These are phyloP conservation scores for Diaporthe sp. DNA, from an alignment of 2,329 filamentous ascomycete genomes.

Conservation along the genomic window DNA sequence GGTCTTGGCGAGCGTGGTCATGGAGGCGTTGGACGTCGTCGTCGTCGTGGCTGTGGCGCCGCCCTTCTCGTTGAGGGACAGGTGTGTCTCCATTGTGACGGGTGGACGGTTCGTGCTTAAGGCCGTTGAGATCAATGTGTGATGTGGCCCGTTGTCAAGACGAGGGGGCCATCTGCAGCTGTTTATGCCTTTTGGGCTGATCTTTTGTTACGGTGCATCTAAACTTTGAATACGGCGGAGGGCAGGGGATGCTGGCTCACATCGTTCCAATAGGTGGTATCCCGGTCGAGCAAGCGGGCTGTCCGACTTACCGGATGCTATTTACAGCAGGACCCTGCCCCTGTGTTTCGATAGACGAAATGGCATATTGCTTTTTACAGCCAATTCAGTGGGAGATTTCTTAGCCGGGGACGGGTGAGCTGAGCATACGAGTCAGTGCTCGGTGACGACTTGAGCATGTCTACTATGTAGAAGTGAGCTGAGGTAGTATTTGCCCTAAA, in stretches of 20 bases:
- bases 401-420: not conserved
- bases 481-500: not conserved
- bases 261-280: not conserved
- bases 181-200: conserved; percentile 2
- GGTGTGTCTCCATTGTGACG: not conserved
- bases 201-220: conserved; percentile 6
- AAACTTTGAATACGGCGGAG: conserved; percentile 12
- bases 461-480: not conserved
- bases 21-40: not conserved
- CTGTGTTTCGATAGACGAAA: conserved; percentile 31
- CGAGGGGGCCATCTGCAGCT: not conserved
- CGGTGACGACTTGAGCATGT: conserved; percentile 15
- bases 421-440: conserved; percentile 19
- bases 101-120: not conserved
- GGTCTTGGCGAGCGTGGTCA: conserved; percentile 11
- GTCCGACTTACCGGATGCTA: conserved; percentile 18
- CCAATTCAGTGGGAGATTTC: not conserved
- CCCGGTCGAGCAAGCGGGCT: conserved; percentile 1
- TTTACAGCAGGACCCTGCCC: conserved; percentile 25
- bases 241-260: conserved; percentile 23
- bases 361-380: conserved; percentile 8
- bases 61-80: not conserved
- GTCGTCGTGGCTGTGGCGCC: not conserved
- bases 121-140: not conserved
- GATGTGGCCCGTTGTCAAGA: not conserved